Evolutionary conservation across 2,329 filamentous ascomycete genomes (phyloP).

Genomic region (Cercospora sesami): DNA sequence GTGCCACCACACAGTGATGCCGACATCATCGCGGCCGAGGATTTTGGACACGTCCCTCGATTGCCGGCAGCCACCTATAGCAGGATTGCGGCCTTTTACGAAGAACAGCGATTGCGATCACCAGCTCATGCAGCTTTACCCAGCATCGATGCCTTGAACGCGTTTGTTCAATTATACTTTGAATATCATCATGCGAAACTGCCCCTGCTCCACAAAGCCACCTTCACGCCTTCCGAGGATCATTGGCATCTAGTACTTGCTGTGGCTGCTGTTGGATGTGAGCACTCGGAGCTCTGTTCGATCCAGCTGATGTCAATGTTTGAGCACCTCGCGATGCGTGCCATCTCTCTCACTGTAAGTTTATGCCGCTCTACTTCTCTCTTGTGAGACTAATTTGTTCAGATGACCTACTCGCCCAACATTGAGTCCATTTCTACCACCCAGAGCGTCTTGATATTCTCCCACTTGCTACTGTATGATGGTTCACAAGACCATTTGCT

Average conservation of each 20-base stretch:
- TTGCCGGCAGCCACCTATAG: slow-evolving; percentile 7
- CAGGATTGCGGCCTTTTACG: slow-evolving; percentile 5
- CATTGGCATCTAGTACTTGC: slow-evolving; percentile 13
- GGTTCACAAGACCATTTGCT: slow-evolving; percentile 8
- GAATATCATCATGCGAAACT: slow-evolving; percentile 12
- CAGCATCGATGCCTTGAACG: slow-evolving; percentile 11
- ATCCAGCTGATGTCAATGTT: slow-evolving; percentile 12
- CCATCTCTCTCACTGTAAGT: slow-evolving; percentile 10
- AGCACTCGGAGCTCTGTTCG: slow-evolving; percentile 10
- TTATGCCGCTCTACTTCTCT: not conserved
- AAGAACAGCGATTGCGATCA: not conserved
- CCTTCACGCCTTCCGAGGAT: slow-evolving; percentile 11
- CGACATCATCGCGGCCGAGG: slow-evolving; percentile 9
- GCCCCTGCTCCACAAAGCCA: slow-evolving; percentile 13
- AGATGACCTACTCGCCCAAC: slow-evolving; percentile 8
- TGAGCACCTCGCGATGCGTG: slow-evolving; percentile 15
- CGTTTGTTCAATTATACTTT: slow-evolving; percentile 14
- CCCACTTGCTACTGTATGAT: slow-evolving; percentile 4
- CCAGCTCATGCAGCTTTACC: not conserved
- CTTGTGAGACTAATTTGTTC: not conserved
- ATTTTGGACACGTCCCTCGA: slow-evolving; percentile 5
- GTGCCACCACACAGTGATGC: slow-evolving; percentile 1
- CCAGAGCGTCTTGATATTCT: slow-evolving; percentile 12
- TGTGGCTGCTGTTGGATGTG: slow-evolving; percentile 9
- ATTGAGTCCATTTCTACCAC: slow-evolving; percentile 4